Base-by-base conservation (phyloP, 768 basidiomycete species). In the Sporobolomyces pararoseus region DNA sequence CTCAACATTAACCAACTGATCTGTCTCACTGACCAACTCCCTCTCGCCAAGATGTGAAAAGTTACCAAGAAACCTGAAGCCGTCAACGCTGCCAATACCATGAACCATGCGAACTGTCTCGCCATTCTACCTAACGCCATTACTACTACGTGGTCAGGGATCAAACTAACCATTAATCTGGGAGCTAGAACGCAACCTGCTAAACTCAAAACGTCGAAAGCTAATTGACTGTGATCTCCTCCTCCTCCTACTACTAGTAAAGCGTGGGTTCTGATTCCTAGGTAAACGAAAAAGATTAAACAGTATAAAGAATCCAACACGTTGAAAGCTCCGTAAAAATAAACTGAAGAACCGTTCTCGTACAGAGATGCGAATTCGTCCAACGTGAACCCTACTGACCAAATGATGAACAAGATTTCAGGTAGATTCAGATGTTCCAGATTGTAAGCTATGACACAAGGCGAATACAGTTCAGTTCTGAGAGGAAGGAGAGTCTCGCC, bases 101-200 rank as follows among this genome's bases (percentile, higher is more conserved):
- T 61, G 55, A 57, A 65, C 7, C 16, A 59, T 57, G 65, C 49
- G 13, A 68, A 72, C 25, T 72, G 66, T 9, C 46, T 47, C 42
- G 67, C 46, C 71, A 72, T 72, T 39, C 47, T 51, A 16, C 58
- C 39, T 3, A 76, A 50, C 2, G 73, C 71, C 17, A 76, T 69
- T 23, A 76, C 52, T 42, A 76, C 65, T 19, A 76, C 63, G 59
- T 70, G 70, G 35, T 70, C 73, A 12, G 59, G 46, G 1, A 75
- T 51, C 17, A 76, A 29, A 25, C 58, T 55, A 64, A 75, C 62
- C 29, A 66, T 70, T 19, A 76, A 46, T 86, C 91, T 84, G 27
- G 91, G 91, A 76, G 92, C 88, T 31, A 94, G 83, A 60, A 93
- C 86, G 76, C 90, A 92, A 3, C 88, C 90, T 0, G 51, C 73